A percentile compares a stretch with the other conserved stretches of the same genome.
phyloP scores from a whole-genome alignment of 2,329 filamentous ascomycete species.

The Alternaria incomplexa region DNA sequence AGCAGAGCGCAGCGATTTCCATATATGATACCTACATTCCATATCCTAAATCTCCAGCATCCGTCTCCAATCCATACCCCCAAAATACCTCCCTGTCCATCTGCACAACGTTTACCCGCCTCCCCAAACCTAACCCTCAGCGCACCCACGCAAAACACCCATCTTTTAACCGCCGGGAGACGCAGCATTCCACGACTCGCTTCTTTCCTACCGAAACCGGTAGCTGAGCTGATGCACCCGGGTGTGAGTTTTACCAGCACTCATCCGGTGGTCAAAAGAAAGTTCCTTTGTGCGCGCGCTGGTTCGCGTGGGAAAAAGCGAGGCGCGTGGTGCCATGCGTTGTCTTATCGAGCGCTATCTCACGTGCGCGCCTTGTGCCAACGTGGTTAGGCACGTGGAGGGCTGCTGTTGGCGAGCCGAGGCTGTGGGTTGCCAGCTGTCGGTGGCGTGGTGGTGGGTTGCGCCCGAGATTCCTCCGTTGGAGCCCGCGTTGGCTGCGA shows the following conservation, averaged over 20 bases:
- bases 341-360: background rate
- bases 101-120: background rate
- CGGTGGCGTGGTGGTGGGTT: background rate
- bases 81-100: background rate
- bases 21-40: background rate
- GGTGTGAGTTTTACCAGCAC: conserved; percentile 5
- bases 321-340: background rate
- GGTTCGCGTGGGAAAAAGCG: background rate
- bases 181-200: conserved; percentile 4
- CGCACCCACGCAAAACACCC: background rate
- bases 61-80: background rate
- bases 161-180: conserved; percentile 18
- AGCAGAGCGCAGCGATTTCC: background rate
- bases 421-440: background rate
- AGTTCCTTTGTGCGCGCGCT: background rate
- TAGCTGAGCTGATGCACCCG: background rate
- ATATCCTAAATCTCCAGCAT: background rate
- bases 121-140: background rate
- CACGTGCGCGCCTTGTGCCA: background rate
- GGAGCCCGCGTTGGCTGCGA: background rate
- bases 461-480: background rate
- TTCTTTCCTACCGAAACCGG: conserved; percentile 6
- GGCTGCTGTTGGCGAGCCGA: background rate
- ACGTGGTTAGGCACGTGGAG: background rate
- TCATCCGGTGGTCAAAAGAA: background rate